Conservation (phyloP, 2,329 filamentous ascomycete species). For the Diaporthe aspalathi region DNA sequence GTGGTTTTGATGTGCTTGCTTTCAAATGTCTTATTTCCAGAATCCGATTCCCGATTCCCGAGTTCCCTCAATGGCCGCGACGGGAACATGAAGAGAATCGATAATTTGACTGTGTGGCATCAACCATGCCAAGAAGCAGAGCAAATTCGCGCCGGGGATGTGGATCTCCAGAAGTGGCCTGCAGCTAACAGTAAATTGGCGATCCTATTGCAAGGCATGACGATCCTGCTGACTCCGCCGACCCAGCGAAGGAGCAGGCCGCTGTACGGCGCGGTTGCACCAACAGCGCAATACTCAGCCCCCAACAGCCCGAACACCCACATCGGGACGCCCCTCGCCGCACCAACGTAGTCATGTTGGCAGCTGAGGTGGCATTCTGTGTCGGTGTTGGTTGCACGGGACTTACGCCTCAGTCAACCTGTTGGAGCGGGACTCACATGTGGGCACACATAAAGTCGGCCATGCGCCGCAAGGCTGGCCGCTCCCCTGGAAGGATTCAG, state of each 20-base stretch:
- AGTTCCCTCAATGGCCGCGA: neutral
- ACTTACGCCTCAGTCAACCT: constrained; percentile 14
- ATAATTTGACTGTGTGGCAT: neutral
- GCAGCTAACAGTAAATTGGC: constrained; percentile 24
- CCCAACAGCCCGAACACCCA: neutral
- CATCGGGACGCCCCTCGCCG: neutral
- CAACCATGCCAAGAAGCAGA: neutral
- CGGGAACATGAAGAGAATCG: neutral
- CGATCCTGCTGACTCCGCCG: constrained; percentile 30
- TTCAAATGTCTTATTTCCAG: neutral
- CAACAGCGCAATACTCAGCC: neutral
- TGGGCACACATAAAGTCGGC: constrained; percentile 22
- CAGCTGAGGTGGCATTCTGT: neutral
- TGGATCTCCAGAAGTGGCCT: neutral
- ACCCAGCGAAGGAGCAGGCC: constrained; percentile 9
- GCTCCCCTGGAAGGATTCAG: constrained; percentile 7
- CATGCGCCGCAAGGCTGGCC: constrained; percentile 1
- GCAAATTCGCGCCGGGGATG: neutral
- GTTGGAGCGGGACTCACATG: neutral
- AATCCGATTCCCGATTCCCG: neutral
- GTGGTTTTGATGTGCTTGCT: neutral
- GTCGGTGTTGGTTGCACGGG: constrained; percentile 1
- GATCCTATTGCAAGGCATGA: constrained; percentile 1
- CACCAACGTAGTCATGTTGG: neutral
- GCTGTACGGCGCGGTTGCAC: constrained; percentile 17